Percentiles rank a stretch among this genome's conserved stretches.
phyloP scores from a whole-genome alignment of 805 yeast species.

The Candida fluviatilis region DNA sequence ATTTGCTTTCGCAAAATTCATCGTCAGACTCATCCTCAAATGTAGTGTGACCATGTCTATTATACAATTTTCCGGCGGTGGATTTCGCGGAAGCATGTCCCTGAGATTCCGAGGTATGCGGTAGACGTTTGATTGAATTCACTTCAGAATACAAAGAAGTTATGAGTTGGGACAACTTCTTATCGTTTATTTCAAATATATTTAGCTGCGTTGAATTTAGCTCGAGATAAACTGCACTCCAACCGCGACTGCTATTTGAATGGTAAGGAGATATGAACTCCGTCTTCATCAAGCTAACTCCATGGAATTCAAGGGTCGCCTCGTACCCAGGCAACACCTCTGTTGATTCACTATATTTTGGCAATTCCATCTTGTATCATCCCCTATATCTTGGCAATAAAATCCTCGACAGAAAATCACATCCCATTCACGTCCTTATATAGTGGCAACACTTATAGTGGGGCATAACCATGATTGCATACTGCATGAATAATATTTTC shows the following conservation, averaged over 20 bases:
- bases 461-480: not conserved
- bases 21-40: slow-evolving; percentile 4
- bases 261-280: slow-evolving; percentile 38
- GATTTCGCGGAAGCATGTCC: not conserved
- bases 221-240: slow-evolving; percentile 37
- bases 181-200: slow-evolving; percentile 23
- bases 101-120: too few relatives aligned
- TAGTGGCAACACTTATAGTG: not conserved
- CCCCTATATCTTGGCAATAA: not conserved
- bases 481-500: not conserved
- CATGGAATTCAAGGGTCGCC: slow-evolving; percentile 29
- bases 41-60: too few relatives aligned
- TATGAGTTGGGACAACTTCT: slow-evolving; percentile 18
- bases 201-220: slow-evolving; percentile 37
- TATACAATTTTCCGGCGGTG: not conserved
- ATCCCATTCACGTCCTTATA: not conserved
- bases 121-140: slow-evolving; percentile 22
- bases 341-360: slow-evolving; percentile 17
- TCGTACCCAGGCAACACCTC: slow-evolving; percentile 28
- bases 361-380: slow-evolving; percentile 9
- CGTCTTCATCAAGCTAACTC: slow-evolving; percentile 28
- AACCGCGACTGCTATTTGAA: slow-evolving; percentile 19
- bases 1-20: slow-evolving; percentile 1
- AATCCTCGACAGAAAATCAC: not conserved
- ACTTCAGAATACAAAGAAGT: slow-evolving; percentile 26